Base-by-base conservation (phyloP, 2,329 filamentous ascomycete genomes). In the Stachybotrys echinatus region DNA sequence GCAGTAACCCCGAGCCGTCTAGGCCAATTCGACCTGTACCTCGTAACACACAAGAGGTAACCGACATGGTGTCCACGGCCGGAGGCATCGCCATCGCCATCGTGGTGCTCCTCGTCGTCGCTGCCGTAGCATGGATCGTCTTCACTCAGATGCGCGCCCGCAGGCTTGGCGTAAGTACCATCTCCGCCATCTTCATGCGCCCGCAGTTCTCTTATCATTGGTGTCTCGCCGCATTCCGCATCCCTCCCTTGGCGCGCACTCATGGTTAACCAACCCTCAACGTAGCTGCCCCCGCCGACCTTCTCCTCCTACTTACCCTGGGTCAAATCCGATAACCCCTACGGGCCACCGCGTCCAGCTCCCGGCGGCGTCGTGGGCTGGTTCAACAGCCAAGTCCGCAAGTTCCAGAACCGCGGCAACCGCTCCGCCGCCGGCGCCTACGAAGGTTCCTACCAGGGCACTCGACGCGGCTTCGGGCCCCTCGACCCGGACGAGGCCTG, bases 401-500 rank as follows among this genome's bases (percentile, higher is more conserved):
- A 76, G 34, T 73, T 92, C 64, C 81, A 82, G 65, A 83, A 84
- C 66, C 74, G 82, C 59, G 83, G 83, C 65, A 80, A 75, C 55
- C 80, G 84, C 48, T 83, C 81, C 38, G 86, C 87, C 0, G 74
- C 79, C 2, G 88, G 87, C 55, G 85, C 85, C 44, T 91, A 90
- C 72, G 88, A 91, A 60, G 71, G 89, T 59, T 71, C 78, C 5
- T 63, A 70, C 6, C 65, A 67, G 42, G 70, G 66, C 52, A 67
- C 66, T 47, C 74, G 76, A 49, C 69, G 80, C 48, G 82, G 82
- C 20, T 85, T 87, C 65, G 83, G 84, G 2, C 75, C 83, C 4
- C 77, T 90, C 43, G 89, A 94, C 61, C 88, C 88, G 2, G 89
- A 95, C 64, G 88, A 92, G 62, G 88, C 89, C 2, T 95, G 90